Conservation (phyloP, 2,329 filamentous ascomycete genomes). For the Sarocladiaceae sp. region DNA sequence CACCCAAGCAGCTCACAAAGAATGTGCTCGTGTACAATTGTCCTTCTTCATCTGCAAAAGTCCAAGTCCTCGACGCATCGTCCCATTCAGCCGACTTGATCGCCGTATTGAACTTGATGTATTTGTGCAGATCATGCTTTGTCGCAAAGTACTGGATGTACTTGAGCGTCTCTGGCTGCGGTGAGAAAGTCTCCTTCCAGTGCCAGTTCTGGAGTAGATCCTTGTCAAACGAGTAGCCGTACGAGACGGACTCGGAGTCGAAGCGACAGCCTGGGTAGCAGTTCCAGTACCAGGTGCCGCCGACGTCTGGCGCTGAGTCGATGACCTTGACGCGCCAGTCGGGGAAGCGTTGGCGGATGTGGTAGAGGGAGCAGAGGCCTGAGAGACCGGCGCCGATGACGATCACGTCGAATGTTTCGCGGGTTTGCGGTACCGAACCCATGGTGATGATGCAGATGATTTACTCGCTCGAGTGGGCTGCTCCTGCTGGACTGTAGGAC, state of each 20-base stretch:
- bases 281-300: conserved; percentile 23
- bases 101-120: conserved; percentile 20
- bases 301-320: conserved; percentile 17
- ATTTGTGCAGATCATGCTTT: conserved; percentile 33
- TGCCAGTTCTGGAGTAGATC: neutral
- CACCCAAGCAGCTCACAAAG: conserved; percentile 42
- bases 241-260: conserved; percentile 33
- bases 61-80: neutral
- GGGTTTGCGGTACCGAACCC: neutral
- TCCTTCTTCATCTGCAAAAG: conserved; percentile 16
- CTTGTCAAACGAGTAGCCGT: conserved; percentile 23
- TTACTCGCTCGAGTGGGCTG: neutral
- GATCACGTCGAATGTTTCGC: neutral
- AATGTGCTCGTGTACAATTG: conserved; percentile 20
- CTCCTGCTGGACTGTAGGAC: neutral
- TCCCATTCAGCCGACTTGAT: neutral
- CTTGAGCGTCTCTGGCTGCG: conserved; percentile 30
- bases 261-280: conserved; percentile 29
- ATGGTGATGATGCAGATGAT: neutral
- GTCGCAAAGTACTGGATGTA: conserved; percentile 40
- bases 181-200: conserved; percentile 26
- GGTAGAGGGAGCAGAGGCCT: conserved; percentile 35
- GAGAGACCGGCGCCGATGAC: conserved; percentile 22
- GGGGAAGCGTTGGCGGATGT: conserved; percentile 26
- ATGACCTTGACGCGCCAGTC: conserved; percentile 13